Base-by-base conservation (phyloP, 192 early-diverging fungal genomes). In the Gonapodya sp. region DNA sequence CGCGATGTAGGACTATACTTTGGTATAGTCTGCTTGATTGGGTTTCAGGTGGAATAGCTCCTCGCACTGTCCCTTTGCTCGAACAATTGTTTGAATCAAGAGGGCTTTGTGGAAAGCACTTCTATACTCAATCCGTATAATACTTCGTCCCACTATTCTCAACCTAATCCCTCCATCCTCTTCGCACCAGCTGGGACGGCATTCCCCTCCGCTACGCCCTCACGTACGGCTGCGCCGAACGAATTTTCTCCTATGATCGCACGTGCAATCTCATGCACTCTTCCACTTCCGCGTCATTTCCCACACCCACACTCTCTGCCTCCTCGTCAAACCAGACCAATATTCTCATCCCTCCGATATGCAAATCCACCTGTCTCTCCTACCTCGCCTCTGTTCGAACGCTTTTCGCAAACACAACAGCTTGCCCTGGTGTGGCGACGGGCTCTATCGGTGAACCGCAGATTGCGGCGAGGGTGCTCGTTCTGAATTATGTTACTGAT, bases 141-240 rank as follows among this genome's bases (percentile, higher is more conserved):
- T n/a, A n/a, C n/a, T n/a, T n/a, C n/a, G n/a, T n/a, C n/a, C n/a
- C n/a, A n/a, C n/a, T n/a, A n/a, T n/a, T n/a, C n/a, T n/a, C n/a
- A n/a, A n/a, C n/a, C n/a, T n/a, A n/a, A n/a, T n/a, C n/a, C n/a
- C n/a, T n/a, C n/a, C n/a, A 80, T 1, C 32, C 34, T 73, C 2
- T 34, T 30, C 74, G 16, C n/a, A 35, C 16, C 35, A 0, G 2
- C 0, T 74, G 79, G 31, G 30, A 74, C 34, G 74, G 74, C 31
- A 73, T 36, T n/a, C 74, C 74, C 35, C 74, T 73, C 31, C 74
- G 73, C 74, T 2, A 80, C 36, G 74, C 79, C 32, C 30, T 73
- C 36, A 16, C 74, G 79, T 80, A 80, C 36, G 32, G 74, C 32
- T 73, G 74, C 35, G 30, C 74, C 37, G 36, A 77, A 36, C 36